Conservation (phyloP, 768 basidiomycete species). For the Tulasnella sp. region DNA sequence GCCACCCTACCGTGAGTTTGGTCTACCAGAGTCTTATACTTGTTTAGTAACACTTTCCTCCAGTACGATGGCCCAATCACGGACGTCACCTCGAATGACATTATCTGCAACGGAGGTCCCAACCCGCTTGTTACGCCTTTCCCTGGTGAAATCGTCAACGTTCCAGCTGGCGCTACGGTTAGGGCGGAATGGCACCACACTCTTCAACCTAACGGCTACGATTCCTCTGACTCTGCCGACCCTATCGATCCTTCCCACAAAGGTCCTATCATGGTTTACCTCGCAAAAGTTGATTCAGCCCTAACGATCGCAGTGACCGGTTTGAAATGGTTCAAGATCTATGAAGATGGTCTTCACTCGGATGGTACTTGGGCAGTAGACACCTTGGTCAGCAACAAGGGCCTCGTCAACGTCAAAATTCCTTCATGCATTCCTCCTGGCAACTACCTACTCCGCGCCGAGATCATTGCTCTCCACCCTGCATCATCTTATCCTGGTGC, state of each 20-base stretch:
- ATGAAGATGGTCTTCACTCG: constrained; percentile 19
- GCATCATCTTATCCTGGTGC: constrained; percentile 38
- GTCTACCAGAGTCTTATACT: too few relatives aligned
- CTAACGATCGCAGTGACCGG: constrained; percentile 42
- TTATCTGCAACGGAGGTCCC: constrained; percentile 59
- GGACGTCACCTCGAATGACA: constrained; percentile 52
- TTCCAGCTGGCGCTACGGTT: constrained; percentile 52
- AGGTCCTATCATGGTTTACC: constrained; percentile 50
- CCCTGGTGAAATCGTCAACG: constrained; percentile 41
- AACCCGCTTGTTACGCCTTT: constrained; percentile 44
- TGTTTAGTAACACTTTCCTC: background rate
- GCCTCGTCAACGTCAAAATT: constrained; percentile 48
- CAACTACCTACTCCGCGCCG: constrained; percentile 49
- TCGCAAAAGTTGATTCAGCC: constrained; percentile 37
- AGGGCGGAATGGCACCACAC: constrained; percentile 54
- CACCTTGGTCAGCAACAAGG: constrained; percentile 47
- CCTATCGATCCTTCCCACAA: constrained; percentile 47
- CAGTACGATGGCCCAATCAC: constrained; percentile 46
- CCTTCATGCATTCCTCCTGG: constrained; percentile 47
- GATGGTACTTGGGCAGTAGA: constrained; percentile 45
- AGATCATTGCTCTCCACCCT: constrained; percentile 31
- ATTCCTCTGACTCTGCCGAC: constrained; percentile 43
- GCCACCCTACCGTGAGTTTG: too few relatives aligned
- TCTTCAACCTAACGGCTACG: constrained; percentile 32
- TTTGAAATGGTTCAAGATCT: constrained; percentile 26